Evolutionary conservation across 495 filamentous ascomycete genomes (phyloP), one percentile per base, ranked within the genome.

Genomic region (Lophiostoma macrostomum): DNA sequence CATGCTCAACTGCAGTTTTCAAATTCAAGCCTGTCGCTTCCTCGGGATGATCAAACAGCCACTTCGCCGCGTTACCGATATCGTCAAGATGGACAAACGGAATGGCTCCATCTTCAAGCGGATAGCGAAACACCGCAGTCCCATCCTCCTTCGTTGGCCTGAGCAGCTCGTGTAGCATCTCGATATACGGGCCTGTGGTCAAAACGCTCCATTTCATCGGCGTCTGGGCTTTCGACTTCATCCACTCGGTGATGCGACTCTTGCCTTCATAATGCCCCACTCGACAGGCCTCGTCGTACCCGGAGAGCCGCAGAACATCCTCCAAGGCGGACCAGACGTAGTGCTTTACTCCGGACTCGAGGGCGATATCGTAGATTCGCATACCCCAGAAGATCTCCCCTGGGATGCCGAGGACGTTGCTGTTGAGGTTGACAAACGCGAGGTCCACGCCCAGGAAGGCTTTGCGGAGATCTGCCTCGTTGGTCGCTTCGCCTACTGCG

Each of bases 201-300:
- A 80, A 67, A 11, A 79, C 48, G 0, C 76, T 73, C 20, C 72
- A 72, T 23, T 67, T 65, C 77, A 80, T 79, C 1, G 56, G 69
- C 4, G 55, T 54, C 38, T 63, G 55, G 42, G 69, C 67, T 46
- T 76, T 74, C 27, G 64, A 53, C 4, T 69, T 54, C 32, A 81
- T 74, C 68, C 71, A 80, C 25, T 80, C 73, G 13, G 57, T 69
- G 19, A 81, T 64, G n/a, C 76, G 69, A 0, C 76, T 77, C 61
- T 82, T 82, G 1, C 69, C 78, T 58, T 81, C 77, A 46, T 75
- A 74, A 66, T 81, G 79, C 0, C 77, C 79, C 2, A 61, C 61
- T 11, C 74, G 69, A 51, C 72, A 77, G 47, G 72, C 63, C 6
- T 72, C 65, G 25, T 75, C 59, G 48, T 70, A 78, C 1, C 71